phyloP scores from a whole-genome alignment of 176 grass and related monocot species.

The Leersia perrieri region DNA sequence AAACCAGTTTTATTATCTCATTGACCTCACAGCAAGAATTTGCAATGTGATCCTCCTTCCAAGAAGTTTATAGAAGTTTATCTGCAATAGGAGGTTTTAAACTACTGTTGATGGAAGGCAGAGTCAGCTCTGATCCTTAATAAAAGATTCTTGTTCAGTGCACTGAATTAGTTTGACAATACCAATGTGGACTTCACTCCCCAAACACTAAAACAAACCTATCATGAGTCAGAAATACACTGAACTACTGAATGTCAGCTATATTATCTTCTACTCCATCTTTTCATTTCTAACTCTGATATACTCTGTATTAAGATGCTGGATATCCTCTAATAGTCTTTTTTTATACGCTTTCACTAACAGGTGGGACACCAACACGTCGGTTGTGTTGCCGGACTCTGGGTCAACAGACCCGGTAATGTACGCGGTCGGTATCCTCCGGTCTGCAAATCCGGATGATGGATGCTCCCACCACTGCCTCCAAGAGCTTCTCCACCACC shows the following conservation, averaged over 20 bases:
- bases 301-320: neutral
- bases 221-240: constrained; percentile 25
- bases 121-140: constrained; percentile 28
- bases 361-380: constrained; percentile 85
- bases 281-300: neutral
- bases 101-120: neutral
- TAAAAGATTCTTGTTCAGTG: constrained; percentile 40
- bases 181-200: constrained; percentile 19
- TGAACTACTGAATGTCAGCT: constrained; percentile 29
- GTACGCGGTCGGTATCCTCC: constrained; percentile 69
- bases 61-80: constrained; percentile 2
- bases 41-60: neutral
- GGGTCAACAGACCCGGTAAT: constrained; percentile 50
- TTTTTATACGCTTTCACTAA: neutral
- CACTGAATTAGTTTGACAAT: constrained; percentile 18
- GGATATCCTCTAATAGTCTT: constrained; percentile 15
- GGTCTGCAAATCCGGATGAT: constrained; percentile 45
- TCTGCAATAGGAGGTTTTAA: neutral
- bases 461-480: constrained; percentile 58
- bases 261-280: constrained; percentile 13
- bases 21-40: constrained; percentile 17
- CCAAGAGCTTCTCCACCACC: constrained; percentile 45
- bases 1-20: neutral
- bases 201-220: constrained; percentile 15
- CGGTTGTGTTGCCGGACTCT: constrained; percentile 56